Evolutionary conservation across 2,329 filamentous ascomycete species (phyloP).

Genomic region (Diaporthe citri): DNA sequence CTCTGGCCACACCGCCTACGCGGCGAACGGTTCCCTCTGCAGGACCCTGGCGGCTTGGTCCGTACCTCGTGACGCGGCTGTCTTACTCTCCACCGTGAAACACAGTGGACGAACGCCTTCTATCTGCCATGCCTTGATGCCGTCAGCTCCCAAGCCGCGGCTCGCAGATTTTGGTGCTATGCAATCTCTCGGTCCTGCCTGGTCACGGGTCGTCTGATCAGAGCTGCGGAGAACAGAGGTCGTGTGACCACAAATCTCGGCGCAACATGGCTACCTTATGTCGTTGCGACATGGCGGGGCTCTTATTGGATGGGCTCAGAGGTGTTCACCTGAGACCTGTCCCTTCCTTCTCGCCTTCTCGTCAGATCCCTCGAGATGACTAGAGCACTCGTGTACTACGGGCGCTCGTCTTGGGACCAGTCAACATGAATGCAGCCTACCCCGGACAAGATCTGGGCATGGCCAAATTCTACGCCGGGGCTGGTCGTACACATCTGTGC

Average conservation of each 20-base stretch:
- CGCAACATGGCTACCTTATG: constrained; percentile 22
- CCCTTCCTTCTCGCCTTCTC: constrained; percentile 19
- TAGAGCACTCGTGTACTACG: neutral
- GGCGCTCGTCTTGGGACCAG: constrained; percentile 6
- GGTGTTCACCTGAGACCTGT: neutral
- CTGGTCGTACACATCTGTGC: constrained; percentile 15
- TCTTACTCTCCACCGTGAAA: constrained; percentile 22
- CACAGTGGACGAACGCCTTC: neutral
- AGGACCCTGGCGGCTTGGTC: constrained; percentile 18
- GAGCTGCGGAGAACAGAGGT: constrained; percentile 36
- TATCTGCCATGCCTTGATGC: neutral
- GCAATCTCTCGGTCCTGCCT: constrained; percentile 1
- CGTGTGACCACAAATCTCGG: constrained; percentile 38
- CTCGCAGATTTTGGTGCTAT: constrained; percentile 18
- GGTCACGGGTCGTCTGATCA: constrained; percentile 38
- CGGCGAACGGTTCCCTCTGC: constrained; percentile 15
- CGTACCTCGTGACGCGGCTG: constrained; percentile 21
- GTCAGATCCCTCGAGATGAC: neutral
- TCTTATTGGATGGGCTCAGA: constrained; percentile 6
- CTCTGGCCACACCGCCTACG: constrained; percentile 3
- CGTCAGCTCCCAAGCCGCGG: constrained; percentile 9
- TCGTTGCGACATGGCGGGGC: neutral
- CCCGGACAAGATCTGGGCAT: neutral
- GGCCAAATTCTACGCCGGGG: neutral
- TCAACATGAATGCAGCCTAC: neutral